Conservation (phyloP, 2,329 filamentous ascomycete species). For the Helotiales sp. region DNA sequence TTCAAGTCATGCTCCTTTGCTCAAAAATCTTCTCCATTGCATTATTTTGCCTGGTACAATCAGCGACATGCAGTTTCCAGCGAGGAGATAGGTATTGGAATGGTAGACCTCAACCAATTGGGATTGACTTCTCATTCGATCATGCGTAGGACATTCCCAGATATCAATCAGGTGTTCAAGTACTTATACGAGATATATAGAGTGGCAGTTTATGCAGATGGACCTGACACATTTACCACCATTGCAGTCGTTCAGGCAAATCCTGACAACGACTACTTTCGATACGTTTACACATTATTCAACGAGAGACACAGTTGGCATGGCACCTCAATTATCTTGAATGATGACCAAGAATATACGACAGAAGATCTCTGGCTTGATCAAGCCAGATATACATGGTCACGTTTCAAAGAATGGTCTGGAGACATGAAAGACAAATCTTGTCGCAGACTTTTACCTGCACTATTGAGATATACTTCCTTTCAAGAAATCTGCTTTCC, state of each 20-base stretch:
- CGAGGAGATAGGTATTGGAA: conserved; percentile 14
- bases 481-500: conserved; percentile 4
- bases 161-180: background rate
- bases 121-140: conserved; percentile 14
- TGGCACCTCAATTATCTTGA: background rate
- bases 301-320: background rate
- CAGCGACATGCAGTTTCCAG: conserved; percentile 33
- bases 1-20: too few relatives aligned
- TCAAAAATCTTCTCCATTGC: background rate
- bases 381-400: background rate
- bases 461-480: background rate
- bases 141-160: conserved; percentile 1
- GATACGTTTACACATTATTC: conserved; percentile 8
- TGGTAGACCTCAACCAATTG: conserved; percentile 17
- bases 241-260: background rate
- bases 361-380: background rate
- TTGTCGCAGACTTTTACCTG: background rate
- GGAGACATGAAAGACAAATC: background rate
- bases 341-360: background rate
- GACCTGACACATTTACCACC: conserved; percentile 9
- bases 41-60: background rate
- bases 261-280: background rate
- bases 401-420: background rate
- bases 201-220: conserved; percentile 15
- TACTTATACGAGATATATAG: background rate